Conservation (phyloP, 2,329 filamentous ascomycete species). For the Aspergillus luchuensis region DNA sequence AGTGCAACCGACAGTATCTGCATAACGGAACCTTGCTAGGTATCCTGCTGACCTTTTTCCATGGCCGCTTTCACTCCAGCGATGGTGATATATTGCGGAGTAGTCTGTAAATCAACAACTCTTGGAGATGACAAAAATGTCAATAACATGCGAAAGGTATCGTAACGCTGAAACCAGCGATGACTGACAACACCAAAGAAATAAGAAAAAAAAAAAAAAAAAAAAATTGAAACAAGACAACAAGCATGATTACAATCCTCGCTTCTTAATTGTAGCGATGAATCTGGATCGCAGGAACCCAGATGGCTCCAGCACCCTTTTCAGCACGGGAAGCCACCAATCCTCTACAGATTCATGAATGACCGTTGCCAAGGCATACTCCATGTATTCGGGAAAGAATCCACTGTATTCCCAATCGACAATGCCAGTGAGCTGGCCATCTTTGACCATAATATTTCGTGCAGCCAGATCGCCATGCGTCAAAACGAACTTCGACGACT, state of each 20-base stretch:
- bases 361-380: constrained; percentile 2
- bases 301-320: constrained; percentile 2
- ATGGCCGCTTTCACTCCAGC: too few relatives aligned
- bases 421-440: constrained; percentile 29
- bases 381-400: constrained; percentile 44
- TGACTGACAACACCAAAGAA: too few relatives aligned
- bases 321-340: constrained; percentile 4
- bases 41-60: too few relatives aligned
- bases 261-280: neutral
- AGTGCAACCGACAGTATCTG: too few relatives aligned
- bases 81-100: too few relatives aligned
- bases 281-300: neutral
- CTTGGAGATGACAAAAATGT: too few relatives aligned
- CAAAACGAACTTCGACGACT: constrained; percentile 18
- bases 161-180: too few relatives aligned
- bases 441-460: constrained; percentile 34
- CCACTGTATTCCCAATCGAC: constrained; percentile 46
- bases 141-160: too few relatives aligned
- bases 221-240: too few relatives aligned
- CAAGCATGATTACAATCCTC: neutral
- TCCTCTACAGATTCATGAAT: constrained; percentile 3
- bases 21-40: too few relatives aligned
- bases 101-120: too few relatives aligned
- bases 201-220: too few relatives aligned
- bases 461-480: constrained; percentile 3